Evolutionary conservation across 495 filamentous ascomycete species (phyloP), one percentile per base, ranked within the genome.

Genomic region (Penicilliopsis zonata): DNA sequence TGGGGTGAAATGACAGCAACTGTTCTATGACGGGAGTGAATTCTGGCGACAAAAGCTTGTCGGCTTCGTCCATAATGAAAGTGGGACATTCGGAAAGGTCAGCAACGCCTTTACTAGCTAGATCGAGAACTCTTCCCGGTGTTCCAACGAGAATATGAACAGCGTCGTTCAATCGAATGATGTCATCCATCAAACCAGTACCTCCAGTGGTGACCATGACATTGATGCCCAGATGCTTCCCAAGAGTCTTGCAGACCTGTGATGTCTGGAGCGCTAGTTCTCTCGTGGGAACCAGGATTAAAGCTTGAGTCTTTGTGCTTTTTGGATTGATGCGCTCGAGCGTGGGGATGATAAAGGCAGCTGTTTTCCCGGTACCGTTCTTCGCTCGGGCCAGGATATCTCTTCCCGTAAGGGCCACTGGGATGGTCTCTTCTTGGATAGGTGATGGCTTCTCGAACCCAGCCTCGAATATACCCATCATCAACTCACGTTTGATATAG

Each of bases 201-300:
- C 90, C 90, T 55, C 90, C 90, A 16, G 92, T 99, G 7, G 86
- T 94, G 29, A 96, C 90, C 92, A 99, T 96, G 47, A 99, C 88
- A 49, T 96, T 96, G 53, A 99, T 72, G 20, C 85, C 85, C 3
- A 99, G 75, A 52, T 99, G 86, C 52, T 95, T 95, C 19, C 90
- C 90, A 16, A 99, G 74, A 12, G 80, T 96, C 64, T 95, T 96
- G 70, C 90, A 96, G 26, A 99, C 90, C 50, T 96, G 92, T 22
- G 90, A 96, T 37, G 90, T 96, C 55, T 99, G 90, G 47, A 99
- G 75, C n/a, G 92, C 92, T 38, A 99, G 69, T 61, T 99, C 90
- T 75, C 90, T 63, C 24, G 90, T 99, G 13, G 90, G 90, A 24
- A 99, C 90, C 18, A 99, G 72, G 40, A 99, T 93, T 34, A 99